A percentile compares a stretch with the other conserved stretches of the same genome.
Conservation (phyloP, 176 grass and related monocot genomes). For the Oryza coarctata region DNA sequence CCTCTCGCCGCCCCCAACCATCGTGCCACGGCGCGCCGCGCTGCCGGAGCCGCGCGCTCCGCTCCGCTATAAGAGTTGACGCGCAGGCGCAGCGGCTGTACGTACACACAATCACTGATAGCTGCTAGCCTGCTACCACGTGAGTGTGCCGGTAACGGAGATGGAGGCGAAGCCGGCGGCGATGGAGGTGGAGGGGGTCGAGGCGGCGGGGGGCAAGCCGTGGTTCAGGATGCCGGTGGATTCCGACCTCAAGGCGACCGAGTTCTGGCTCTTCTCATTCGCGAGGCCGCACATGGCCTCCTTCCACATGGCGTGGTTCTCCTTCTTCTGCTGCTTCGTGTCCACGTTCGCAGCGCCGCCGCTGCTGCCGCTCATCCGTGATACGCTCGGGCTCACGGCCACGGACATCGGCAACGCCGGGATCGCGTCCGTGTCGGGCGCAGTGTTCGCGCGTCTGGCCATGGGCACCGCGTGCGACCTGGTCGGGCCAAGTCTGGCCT, state of each 20-base stretch:
- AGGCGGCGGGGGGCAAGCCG: conserved; percentile 21
- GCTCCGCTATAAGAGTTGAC: conserved; percentile 20
- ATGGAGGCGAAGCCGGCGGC: conserved; percentile 8
- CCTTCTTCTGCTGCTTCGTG: conserved; percentile 98
- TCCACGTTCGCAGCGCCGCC: conserved; percentile 90
- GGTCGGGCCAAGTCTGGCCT: conserved; percentile 72
- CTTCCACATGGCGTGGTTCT: conserved; percentile 97
- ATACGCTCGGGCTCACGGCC: conserved; percentile 68
- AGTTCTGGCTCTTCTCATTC: conserved; percentile 92
- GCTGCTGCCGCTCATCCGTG: conserved; percentile 79
- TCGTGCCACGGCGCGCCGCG: background rate
- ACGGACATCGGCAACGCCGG: conserved; percentile 95
- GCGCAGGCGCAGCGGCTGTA: background rate
- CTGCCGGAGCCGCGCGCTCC: background rate
- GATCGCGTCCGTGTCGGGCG: conserved; percentile 87
- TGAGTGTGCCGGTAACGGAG: background rate
- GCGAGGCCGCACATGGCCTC: conserved; percentile 79
- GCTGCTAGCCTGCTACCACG: background rate
- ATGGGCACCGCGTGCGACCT: conserved; percentile 97
- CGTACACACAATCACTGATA: background rate
- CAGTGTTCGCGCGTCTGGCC: conserved; percentile 81
- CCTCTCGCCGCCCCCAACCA: conserved; percentile 40
- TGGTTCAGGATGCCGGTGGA: conserved; percentile 79
- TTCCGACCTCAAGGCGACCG: conserved; percentile 85
- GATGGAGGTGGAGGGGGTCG: conserved; percentile 34